These are phyloP conservation scores for Ophiostoma ips DNA, from an alignment of 2,329 filamentous ascomycete genomes.

Conservation along the genomic window DNA sequence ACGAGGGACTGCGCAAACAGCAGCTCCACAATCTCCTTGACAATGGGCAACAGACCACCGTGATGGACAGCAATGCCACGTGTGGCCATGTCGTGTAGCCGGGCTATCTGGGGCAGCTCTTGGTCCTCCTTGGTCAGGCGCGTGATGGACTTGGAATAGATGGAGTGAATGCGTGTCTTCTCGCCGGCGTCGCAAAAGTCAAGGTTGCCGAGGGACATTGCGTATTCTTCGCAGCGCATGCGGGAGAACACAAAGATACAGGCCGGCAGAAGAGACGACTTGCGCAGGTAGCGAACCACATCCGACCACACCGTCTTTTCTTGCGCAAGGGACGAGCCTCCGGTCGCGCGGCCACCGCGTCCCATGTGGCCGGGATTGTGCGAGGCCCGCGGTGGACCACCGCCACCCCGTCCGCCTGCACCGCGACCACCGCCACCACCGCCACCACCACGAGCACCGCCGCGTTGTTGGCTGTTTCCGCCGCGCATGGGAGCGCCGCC, in stretches of 20 bases:
- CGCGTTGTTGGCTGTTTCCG: constrained; percentile 20
- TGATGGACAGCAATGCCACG: constrained; percentile 94
- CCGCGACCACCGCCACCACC: constrained; percentile 35
- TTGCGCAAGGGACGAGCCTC: constrained; percentile 78
- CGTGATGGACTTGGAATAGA: constrained; percentile 86
- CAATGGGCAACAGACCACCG: constrained; percentile 83
- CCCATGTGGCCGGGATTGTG: constrained; percentile 74
- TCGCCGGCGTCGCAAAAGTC: constrained; percentile 89
- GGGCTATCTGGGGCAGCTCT: constrained; percentile 77
- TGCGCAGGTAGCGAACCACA: constrained; percentile 79
- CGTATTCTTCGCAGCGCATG: constrained; percentile 93
- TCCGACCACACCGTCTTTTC: constrained; percentile 97
- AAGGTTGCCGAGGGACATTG: constrained; percentile 84
- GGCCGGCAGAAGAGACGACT: constrained; percentile 72
- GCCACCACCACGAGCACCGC: constrained; percentile 31
- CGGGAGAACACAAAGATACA: constrained; percentile 99
- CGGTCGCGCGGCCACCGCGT: constrained; percentile 69
- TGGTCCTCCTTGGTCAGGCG: constrained; percentile 84
- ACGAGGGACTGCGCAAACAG: constrained; percentile 89
- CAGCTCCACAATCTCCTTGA: constrained; percentile 96
- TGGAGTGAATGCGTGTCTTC: constrained; percentile 96
- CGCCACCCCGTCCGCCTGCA: constrained; percentile 41
- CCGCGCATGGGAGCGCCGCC: constrained; percentile 19
- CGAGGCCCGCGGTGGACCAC: constrained; percentile 43
- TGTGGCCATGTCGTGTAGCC: constrained; percentile 70